phyloP scores from a whole-genome alignment of 2,329 filamentous ascomycete genomes.

The Talaromyces sp. region DNA sequence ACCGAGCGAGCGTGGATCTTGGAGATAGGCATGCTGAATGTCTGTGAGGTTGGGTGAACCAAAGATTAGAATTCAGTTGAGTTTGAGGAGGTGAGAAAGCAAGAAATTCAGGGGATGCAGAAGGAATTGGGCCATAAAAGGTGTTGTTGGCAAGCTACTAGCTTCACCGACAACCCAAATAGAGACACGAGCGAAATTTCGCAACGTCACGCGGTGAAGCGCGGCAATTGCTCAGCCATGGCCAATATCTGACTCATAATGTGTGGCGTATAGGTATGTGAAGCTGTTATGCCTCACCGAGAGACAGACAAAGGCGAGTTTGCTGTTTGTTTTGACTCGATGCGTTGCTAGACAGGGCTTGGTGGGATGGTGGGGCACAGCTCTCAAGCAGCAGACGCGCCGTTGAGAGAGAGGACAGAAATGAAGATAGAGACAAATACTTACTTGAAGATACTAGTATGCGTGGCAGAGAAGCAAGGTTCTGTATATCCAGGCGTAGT shows the following conservation, averaged over 20 bases:
- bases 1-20: slow-evolving; percentile 90
- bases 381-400: not conserved
- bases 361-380: slow-evolving; percentile 11
- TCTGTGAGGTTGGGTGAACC: slow-evolving; percentile 2
- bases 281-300: not conserved
- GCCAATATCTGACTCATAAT: slow-evolving; percentile 7
- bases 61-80: not conserved
- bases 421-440: not conserved
- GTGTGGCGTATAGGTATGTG: slow-evolving; percentile 13
- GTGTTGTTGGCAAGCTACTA: slow-evolving; percentile 21
- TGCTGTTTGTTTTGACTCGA: slow-evolving; percentile 6
- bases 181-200: slow-evolving; percentile 19
- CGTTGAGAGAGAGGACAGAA: not conserved
- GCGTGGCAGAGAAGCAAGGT: not conserved
- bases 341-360: slow-evolving; percentile 1
- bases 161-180: slow-evolving; percentile 37
- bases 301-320: slow-evolving; percentile 3
- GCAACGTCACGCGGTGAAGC: slow-evolving; percentile 13
- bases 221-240: not conserved
- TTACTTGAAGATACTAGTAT: not conserved
- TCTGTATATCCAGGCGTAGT: not conserved
- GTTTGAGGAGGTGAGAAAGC: not conserved
- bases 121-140: not conserved
- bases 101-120: slow-evolving; percentile 6
- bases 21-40: slow-evolving; percentile 68